Conservation (phyloP, 352 stramenopile genomes). For the Phytopythium litorale region DNA sequence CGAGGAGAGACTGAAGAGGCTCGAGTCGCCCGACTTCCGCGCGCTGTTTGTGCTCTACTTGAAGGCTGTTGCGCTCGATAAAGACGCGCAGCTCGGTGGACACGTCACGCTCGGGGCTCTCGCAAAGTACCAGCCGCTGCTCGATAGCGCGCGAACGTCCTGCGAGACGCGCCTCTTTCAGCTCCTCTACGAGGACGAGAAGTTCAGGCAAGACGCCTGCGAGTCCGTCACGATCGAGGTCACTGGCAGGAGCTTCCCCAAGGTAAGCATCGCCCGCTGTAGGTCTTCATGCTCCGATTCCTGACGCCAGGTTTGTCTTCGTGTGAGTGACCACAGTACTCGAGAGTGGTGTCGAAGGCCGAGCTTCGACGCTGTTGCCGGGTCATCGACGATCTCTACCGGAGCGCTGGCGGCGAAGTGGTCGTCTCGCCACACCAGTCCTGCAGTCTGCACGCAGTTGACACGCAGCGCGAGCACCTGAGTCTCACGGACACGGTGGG, state of each 20-base stretch:
- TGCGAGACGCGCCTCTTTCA: slow-evolving; percentile 64
- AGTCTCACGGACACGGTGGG: slow-evolving; percentile 54
- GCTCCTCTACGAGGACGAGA: slow-evolving; percentile 64
- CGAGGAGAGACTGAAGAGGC: slow-evolving; percentile 27
- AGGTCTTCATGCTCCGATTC: too few relatives aligned
- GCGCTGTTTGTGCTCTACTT: slow-evolving; percentile 53
- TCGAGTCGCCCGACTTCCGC: slow-evolving; percentile 34
- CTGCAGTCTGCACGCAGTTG: slow-evolving; percentile 40
- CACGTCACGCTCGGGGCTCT: slow-evolving; percentile 29
- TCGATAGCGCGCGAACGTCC: slow-evolving; percentile 44
- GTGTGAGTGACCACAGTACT: slow-evolving; percentile 24
- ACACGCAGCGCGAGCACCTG: slow-evolving; percentile 42
- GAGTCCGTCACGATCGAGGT: slow-evolving; percentile 57
- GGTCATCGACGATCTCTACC: slow-evolving; percentile 51
- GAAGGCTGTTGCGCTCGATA: slow-evolving; percentile 29
- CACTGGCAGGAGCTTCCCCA: slow-evolving; percentile 51
- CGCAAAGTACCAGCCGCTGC: slow-evolving; percentile 39
- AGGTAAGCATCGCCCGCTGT: slow-evolving; percentile 12
- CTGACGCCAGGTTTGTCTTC: too few relatives aligned
- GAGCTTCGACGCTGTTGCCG: slow-evolving; percentile 49
- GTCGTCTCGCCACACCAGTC: slow-evolving; percentile 35
- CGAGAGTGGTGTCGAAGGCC: slow-evolving; percentile 37
- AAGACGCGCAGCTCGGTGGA: slow-evolving; percentile 27
- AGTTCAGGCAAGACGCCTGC: slow-evolving; percentile 31
- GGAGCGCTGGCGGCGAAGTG: slow-evolving; percentile 15